Conservation (phyloP, 768 basidiomycete genomes). For the Boletellus emodensis region DNA sequence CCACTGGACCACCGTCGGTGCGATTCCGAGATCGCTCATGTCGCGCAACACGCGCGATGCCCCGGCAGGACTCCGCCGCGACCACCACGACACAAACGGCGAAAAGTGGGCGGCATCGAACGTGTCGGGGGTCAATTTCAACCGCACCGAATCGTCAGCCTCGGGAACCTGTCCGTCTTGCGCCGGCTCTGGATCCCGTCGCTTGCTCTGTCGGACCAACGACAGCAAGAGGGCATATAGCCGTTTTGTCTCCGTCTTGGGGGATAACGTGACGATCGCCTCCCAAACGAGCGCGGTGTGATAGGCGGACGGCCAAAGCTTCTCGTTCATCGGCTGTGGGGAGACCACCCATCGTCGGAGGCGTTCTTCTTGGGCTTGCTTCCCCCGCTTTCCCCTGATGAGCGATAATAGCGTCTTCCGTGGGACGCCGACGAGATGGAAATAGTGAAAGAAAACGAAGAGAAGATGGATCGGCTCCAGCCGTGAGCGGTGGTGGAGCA, state of each 20-base stretch:
- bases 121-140: constrained; percentile 25
- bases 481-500: constrained; percentile 26
- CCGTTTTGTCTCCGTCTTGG: constrained; percentile 22
- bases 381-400: constrained; percentile 12
- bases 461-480: constrained; percentile 24
- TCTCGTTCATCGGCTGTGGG: constrained; percentile 7
- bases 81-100: constrained; percentile 47
- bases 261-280: constrained; percentile 24
- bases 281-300: constrained; percentile 37
- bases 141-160: neutral
- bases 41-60: constrained; percentile 46
- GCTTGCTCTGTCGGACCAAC: constrained; percentile 11
- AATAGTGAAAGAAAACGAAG: constrained; percentile 46
- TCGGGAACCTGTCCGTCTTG: neutral
- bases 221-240: constrained; percentile 46
- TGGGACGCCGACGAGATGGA: constrained; percentile 53
- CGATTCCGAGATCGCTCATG: constrained; percentile 46
- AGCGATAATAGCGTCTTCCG: constrained; percentile 19
- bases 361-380: constrained; percentile 1
- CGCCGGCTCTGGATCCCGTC: neutral
- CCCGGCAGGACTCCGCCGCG: constrained; percentile 22
- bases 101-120: constrained; percentile 44
- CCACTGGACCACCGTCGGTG: constrained; percentile 45
- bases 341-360: neutral
- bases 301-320: constrained; percentile 31